Conservation (phyloP, 1,284 basidiomycete genomes). For the Xerocomus amazonicus region DNA sequence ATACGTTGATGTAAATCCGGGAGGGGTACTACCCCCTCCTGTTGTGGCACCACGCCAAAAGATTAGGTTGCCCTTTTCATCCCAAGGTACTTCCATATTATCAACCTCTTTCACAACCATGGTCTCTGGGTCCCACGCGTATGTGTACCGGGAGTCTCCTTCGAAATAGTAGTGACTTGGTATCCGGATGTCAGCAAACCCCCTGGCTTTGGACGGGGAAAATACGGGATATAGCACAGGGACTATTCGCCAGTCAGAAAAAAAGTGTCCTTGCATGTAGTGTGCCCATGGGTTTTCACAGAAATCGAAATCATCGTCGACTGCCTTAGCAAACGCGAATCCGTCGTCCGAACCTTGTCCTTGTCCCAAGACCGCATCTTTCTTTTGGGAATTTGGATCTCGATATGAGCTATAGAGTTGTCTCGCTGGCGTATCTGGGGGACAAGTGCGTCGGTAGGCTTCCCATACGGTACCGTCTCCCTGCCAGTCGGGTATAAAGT, state of each 20-base stretch:
- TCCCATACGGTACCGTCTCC: constrained; percentile 88
- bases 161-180: constrained; percentile 94
- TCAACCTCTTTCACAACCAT: constrained; percentile 69
- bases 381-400: constrained; percentile 23
- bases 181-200: constrained; percentile 87
- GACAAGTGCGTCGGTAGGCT: constrained; percentile 84
- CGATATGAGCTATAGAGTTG: constrained; percentile 75
- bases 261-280: constrained; percentile 88
- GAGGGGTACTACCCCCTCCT: constrained; percentile 84
- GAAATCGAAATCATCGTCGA: constrained; percentile 70
- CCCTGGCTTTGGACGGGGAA: constrained; percentile 80
- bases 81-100: constrained; percentile 82
- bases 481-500: constrained; percentile 82
- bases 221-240: constrained; percentile 85
- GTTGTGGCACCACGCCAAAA: constrained; percentile 92
- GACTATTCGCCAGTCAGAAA: constrained; percentile 90
- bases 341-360: constrained; percentile 40
- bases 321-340: constrained; percentile 56
- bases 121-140: constrained; percentile 82
- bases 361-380: constrained; percentile 18
- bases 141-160: constrained; percentile 79
- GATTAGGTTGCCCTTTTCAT: constrained; percentile 64
- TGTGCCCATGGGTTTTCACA: constrained; percentile 81
- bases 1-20: constrained; percentile 79
- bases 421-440: constrained; percentile 75